A percentile compares a stretch with the other conserved stretches of the same genome.
Evolutionary conservation across 495 filamentous ascomycete species (phyloP).

Genomic region (Neurospora pannonica): DNA sequence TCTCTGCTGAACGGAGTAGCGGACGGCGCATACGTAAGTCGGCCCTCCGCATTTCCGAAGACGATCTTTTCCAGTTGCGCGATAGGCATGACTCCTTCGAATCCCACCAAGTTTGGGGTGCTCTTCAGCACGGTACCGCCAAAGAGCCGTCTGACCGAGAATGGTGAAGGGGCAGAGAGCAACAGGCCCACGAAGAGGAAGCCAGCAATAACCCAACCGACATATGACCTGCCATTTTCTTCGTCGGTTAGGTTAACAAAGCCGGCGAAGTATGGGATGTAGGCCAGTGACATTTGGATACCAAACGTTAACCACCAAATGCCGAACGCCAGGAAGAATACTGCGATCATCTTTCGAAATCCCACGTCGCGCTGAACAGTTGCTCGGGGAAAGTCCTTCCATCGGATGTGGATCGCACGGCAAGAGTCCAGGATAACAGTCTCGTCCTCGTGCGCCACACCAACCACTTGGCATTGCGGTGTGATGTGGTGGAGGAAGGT

Average conservation of each 20-base stretch:
- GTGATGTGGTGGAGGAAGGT: constrained; percentile 7
- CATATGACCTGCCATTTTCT: constrained; percentile 7
- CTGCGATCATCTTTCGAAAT: background rate
- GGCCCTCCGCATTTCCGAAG: background rate
- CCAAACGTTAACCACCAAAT: background rate
- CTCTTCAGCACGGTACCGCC: background rate
- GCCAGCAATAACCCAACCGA: constrained; percentile 21
- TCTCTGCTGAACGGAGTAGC: background rate
- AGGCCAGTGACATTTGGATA: constrained; percentile 1
- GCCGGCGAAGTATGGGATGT: constrained; percentile 1
- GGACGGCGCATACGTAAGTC: background rate
- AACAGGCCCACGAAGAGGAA: constrained; percentile 1
- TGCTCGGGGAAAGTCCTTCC: constrained; percentile 1
- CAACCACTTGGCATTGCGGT: constrained; percentile 8
- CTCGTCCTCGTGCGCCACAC: constrained; percentile 7
- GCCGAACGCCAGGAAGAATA: background rate
- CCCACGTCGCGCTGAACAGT: background rate
- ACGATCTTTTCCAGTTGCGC: constrained; percentile 2
- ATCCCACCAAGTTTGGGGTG: constrained; percentile 13
- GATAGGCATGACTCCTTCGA: constrained; percentile 19
- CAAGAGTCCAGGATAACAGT: constrained; percentile 15
- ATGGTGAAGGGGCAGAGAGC: background rate
- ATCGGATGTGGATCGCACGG: constrained; percentile 14
- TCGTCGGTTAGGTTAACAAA: constrained; percentile 22
- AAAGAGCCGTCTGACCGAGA: background rate